phyloP scores from a whole-genome alignment of 192 early-diverging fungal species.

The Backusella australiensis region DNA sequence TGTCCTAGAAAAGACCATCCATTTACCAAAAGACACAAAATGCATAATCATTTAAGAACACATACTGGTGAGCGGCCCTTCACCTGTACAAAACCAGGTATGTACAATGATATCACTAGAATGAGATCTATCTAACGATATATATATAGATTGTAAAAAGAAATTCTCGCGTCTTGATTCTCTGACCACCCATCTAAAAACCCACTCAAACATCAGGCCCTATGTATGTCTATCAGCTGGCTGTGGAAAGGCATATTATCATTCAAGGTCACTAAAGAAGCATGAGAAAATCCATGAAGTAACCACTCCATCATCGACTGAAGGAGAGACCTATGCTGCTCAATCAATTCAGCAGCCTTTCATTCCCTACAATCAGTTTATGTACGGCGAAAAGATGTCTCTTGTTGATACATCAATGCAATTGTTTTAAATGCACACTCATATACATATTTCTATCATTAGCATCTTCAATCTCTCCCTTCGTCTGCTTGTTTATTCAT shows the following conservation, averaged over 20 bases:
- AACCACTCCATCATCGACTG: background rate
- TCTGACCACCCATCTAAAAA: conserved; percentile 65
- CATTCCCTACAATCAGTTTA: background rate
- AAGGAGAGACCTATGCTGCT: background rate
- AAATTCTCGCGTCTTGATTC: conserved; percentile 76
- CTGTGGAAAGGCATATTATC: conserved; percentile 62
- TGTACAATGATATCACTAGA: background rate
- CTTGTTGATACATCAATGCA: background rate
- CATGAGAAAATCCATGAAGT: conserved; percentile 54
- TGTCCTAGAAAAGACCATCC: conserved; percentile 53
- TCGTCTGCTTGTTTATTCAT: background rate
- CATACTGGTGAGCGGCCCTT: conserved; percentile 79
- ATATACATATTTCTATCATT: background rate
- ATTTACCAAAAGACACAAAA: conserved; percentile 70
- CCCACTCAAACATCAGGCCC: conserved; percentile 54
- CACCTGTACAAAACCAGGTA: conserved; percentile 50
- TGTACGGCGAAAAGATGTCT: background rate
- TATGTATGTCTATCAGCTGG: conserved; percentile 47
- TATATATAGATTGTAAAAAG: conserved; percentile 56
- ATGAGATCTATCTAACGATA: background rate
- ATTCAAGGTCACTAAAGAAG: conserved; percentile 60
- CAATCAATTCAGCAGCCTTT: background rate
- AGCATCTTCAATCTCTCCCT: background rate
- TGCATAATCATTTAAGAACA: conserved; percentile 70
- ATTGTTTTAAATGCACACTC: background rate